phyloP scores from a whole-genome alignment of 148 eudicot species.

The Vaccinium corymbosum region DNA sequence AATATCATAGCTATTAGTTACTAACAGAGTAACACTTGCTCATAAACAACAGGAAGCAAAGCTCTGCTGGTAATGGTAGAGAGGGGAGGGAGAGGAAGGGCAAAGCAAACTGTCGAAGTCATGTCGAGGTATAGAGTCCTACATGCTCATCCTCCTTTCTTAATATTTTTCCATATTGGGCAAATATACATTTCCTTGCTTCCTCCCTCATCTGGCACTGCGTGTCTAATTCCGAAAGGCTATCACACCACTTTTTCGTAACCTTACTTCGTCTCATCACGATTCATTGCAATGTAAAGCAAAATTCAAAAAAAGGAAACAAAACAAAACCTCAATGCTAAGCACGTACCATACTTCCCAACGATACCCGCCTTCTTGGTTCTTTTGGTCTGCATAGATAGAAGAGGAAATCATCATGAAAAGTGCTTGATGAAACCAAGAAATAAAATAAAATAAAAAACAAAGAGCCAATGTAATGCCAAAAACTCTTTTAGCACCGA shows the following conservation, averaged over 20 bases:
- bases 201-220: not conserved
- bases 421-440: not conserved
- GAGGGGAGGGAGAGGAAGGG: not conserved
- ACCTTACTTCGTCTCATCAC: not conserved
- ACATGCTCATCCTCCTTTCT: not conserved
- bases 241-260: not conserved
- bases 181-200: not conserved
- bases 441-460: not conserved
- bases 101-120: not conserved
- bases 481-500: not conserved
- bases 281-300: not conserved
- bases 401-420: not conserved
- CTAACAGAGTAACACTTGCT: not conserved
- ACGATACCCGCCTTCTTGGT: slow-evolving; percentile 21
- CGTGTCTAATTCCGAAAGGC: not conserved
- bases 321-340: not conserved
- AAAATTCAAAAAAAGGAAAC: not conserved
- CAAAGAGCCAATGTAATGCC: not conserved
- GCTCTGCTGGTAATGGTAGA: not conserved
- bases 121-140: not conserved
- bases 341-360: slow-evolving; percentile 19
- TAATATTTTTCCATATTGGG: not conserved
- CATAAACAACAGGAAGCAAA: not conserved
- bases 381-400: slow-evolving; percentile 17
- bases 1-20: not conserved